Base-by-base conservation (phyloP, 2,329 filamentous ascomycete species). In the Phoma herbarum region DNA sequence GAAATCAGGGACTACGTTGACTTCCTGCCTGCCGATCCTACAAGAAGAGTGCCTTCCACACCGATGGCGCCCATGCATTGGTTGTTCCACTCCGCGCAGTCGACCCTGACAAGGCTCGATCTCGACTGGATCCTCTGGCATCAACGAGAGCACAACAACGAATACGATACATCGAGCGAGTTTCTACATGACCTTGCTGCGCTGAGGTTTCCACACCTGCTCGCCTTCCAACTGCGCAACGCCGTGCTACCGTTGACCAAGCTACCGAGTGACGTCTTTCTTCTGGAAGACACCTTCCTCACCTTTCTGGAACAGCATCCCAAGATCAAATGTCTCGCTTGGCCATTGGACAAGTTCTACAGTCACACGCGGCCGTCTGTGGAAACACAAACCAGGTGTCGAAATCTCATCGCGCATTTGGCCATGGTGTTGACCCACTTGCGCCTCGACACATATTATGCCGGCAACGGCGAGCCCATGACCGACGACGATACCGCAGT, bases 261-360 rank as follows among this genome's bases (percentile, higher is more conserved):
- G n/a, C 58, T 81, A 8, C 78, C 77, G 4, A 39, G 54, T 9
- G 73, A 71, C 0, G 50, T 80, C 1, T 80, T 74, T 44, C 73
- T 81, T 0, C 64, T 77, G 8, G 75, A 78, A 50, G 65, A 70
- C n/a, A 66, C 62, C 1, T 78, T 79, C 48, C 63, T 82, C 2
- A 67, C 66, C 0, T 82, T 82, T 50, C 67, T 83, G 62, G 81
- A 82, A 61, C 72, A 73, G 11, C 81, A 83, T 52, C 65, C 70
- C 0, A 79, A 78, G 20, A 66, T 82, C 12, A 70, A 78, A 48
- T 82, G 78, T 49, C 69, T 83, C 14, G 78, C 77, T 4, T 83
- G 80, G 80, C 80, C 80, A 0, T 74, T 82, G 59, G 77, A 79
- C 43, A 72, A 71, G n/a, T 79, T 83, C 68, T 82, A 81, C 62